Evolutionary conservation across 208 protist genomes (phyloP).

Genomic region (Leishmania braziliensis): DNA sequence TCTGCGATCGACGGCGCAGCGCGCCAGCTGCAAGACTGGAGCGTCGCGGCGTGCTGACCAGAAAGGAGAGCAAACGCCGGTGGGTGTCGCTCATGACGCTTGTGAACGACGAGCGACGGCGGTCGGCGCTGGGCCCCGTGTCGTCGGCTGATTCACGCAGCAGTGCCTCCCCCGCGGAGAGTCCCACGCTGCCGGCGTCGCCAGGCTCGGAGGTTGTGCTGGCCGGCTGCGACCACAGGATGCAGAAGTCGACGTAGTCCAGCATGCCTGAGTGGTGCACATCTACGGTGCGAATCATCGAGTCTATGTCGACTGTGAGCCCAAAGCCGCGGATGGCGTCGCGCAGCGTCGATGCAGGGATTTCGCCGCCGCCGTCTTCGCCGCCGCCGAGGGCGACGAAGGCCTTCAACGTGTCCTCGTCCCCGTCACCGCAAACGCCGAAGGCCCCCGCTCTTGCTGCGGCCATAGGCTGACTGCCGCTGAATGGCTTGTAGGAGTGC

Average conservation of each 20-base stretch:
- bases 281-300: slow-evolving; percentile 60
- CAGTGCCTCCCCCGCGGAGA: slow-evolving; percentile 11
- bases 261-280: slow-evolving; percentile 54
- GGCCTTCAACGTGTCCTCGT: slow-evolving; percentile 71
- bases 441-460: neutral
- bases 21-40: neutral
- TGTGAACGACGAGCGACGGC: slow-evolving; percentile 6
- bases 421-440: slow-evolving; percentile 14
- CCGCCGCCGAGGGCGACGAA: slow-evolving; percentile 83
- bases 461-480: neutral
- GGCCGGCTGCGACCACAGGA: slow-evolving; percentile 49
- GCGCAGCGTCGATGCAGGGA: slow-evolving; percentile 49
- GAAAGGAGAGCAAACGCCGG: slow-evolving; percentile 18
- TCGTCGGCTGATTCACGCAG: slow-evolving; percentile 14
- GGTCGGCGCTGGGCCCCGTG: neutral
- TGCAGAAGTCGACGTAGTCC: slow-evolving; percentile 74
- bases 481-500: slow-evolving; percentile 14
- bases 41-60: slow-evolving; percentile 19
- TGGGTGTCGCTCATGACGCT: neutral
- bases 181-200: neutral
- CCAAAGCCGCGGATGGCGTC: slow-evolving; percentile 65
- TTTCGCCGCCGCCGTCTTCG: slow-evolving; percentile 67
- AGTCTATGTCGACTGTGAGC: slow-evolving; percentile 82
- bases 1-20: slow-evolving; percentile 15
- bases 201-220: neutral